Evolutionary conservation across 768 basidiomycete species (phyloP), one percentile per base, ranked within the genome.

Genomic region (Kondoa malvinella): DNA sequence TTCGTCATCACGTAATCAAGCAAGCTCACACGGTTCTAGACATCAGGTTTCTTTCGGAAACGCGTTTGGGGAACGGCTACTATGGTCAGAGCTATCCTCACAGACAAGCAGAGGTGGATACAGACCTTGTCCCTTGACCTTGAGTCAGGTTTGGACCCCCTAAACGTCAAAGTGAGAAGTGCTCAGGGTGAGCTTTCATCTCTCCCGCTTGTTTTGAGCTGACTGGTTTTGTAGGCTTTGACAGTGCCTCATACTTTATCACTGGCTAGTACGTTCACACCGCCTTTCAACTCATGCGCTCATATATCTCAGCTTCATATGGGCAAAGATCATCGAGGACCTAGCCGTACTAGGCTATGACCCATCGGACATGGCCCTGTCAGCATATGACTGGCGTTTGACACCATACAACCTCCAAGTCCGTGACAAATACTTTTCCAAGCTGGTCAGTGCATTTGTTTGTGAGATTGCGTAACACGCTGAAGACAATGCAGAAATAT

Each of bases 331-430:
- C 64, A 84, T 97, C 12, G 88, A 96, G 77, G 97, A 99, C 72
- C 81, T 96, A 1, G 92, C 94, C 0, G 89, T 86, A 0, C 83
- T 96, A 25, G 87, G 87, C 74, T 97, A 96, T 73, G 92, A 96
- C 73, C 87, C 88, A 0, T 89, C 92, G 72, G 92, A 91, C 72
- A 78, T 75, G 73, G 2, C 73, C 72, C 25, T 90, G 2, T 87
- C 88, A 0, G 84, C 88, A 16, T 95, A 95, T 74, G 92, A 95
- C 73, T 96, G 92, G 94, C 82, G 87, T 56, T 75, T 89, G 34
- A 88, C 88, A 16, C 89, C 84, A 76, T 86, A 83, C 76, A 97
- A 99, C 75, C 83, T 96, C 1, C 91, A 99, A 78, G 86, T 86
- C 71, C 84, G 91, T 21, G 91, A 92, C 74, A 86, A 86, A 0